Base-by-base conservation (phyloP, 2,329 filamentous ascomycete species). In the Aspergillus novoparasiticus region DNA sequence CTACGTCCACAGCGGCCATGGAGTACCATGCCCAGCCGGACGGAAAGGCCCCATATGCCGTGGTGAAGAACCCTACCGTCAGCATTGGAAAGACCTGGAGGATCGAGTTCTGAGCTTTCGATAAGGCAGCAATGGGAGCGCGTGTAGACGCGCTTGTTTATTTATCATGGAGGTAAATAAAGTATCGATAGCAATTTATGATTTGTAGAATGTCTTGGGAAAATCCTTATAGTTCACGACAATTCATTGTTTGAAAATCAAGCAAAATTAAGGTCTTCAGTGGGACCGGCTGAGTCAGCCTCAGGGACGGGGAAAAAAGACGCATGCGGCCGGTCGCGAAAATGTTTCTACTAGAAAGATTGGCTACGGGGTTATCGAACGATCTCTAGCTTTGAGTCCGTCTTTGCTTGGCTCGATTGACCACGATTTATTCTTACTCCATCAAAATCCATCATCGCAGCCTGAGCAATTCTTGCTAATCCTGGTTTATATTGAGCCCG, bases 51-150 rank as follows among this genome's bases (percentile, higher is more conserved):
- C 79, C 83, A 21, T 90, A 85, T 81, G 89, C 85, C 3, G 80
- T 90, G 19, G 84, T 91, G 10, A 86, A 87, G 72, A 85, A 87
- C 71, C 89, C 89, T 0, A 82, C 82, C 58, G 84, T 90, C 19
- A 79, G 74, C n/a, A 85, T 92, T 76, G 85, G 85, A 41, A 83
- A 81, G 70, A 85, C 86, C 26, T 92, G 89, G 89, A 87, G 81
- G 75, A 83, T 89, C 66, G 81, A 84, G 56, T 88, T 89, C 67
- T 78, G 58, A 59, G 48, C 19, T 51, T n/a, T 28, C 8, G 23
- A 45, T 1, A 34, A 46, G 23, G 12, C 16, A 21, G 19, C 21
- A 28, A 46, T 10, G n/a, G 19, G 32, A n/a, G 39, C 6, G n/a
- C 8, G 9, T 55, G n/a, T 39, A 39, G 14, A 55, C 10, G 1